Percentiles rank a stretch among this genome's conserved stretches.
Evolutionary conservation across 2,329 filamentous ascomycete genomes (phyloP).

Genomic region (Scortechinia acanthostroma): DNA sequence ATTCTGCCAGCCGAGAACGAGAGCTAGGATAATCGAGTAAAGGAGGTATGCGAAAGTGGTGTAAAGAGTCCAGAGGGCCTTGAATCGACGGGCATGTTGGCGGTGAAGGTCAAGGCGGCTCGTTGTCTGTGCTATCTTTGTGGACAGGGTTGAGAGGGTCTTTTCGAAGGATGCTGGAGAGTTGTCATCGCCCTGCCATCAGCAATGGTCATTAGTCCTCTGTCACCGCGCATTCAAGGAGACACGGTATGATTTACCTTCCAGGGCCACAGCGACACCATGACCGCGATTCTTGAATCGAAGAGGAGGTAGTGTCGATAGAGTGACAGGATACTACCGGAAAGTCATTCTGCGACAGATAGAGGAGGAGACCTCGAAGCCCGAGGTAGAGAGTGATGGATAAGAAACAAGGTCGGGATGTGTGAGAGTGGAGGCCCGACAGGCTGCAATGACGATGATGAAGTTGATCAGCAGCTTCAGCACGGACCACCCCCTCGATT

Average conservation of each 20-base stretch:
- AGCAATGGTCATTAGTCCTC: slow-evolving; percentile 4
- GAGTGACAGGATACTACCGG: too few relatives aligned
- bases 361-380: too few relatives aligned
- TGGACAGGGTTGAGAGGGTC: slow-evolving; percentile 72
- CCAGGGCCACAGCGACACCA: slow-evolving; percentile 86
- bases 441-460: too few relatives aligned
- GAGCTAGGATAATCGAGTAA: slow-evolving; percentile 70
- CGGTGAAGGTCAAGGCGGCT: slow-evolving; percentile 68
- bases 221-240: background rate
- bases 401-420: too few relatives aligned
- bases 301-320: too few relatives aligned
- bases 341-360: too few relatives aligned
- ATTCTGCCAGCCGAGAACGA: slow-evolving; percentile 78
- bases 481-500: too few relatives aligned
- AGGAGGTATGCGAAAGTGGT: slow-evolving; percentile 84
- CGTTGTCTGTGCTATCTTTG: slow-evolving; percentile 73
- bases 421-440: too few relatives aligned
- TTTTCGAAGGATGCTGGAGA: slow-evolving; percentile 92
- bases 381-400: too few relatives aligned
- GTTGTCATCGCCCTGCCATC: slow-evolving; percentile 61
- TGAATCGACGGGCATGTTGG: slow-evolving; percentile 68
- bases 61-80: slow-evolving; percentile 84
- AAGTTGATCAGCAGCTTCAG: too few relatives aligned
- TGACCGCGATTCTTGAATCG: too few relatives aligned
- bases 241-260: slow-evolving; percentile 40